phyloP scores from a whole-genome alignment of 1,284 basidiomycete genomes.

The Puccinia brachypodii region DNA sequence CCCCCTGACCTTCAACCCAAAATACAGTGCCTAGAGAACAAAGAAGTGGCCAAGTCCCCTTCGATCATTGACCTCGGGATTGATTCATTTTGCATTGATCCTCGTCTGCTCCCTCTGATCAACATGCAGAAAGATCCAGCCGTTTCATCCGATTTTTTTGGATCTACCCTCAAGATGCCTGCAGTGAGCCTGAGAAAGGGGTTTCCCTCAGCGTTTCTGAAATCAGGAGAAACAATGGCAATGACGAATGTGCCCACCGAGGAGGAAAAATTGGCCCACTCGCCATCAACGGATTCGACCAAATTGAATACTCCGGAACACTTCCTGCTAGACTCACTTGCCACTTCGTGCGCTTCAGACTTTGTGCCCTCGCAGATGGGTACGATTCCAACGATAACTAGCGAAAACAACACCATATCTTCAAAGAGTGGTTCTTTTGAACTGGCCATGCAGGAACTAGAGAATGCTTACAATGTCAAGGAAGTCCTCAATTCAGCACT shows the following conservation, averaged over 20 bases:
- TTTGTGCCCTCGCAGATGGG: background rate
- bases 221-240: background rate
- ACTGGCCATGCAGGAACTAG: constrained; percentile 10
- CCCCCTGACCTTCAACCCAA: background rate
- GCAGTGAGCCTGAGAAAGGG: background rate
- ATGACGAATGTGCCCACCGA: too few relatives aligned
- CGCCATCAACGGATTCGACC: background rate
- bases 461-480: background rate
- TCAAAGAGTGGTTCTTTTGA: background rate
- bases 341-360: background rate
- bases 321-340: background rate
- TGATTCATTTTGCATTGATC: constrained; percentile 3
- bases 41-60: background rate
- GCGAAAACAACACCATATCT: background rate
- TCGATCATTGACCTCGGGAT: constrained; percentile 2
- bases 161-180: constrained; percentile 12
- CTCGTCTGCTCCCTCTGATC: background rate
- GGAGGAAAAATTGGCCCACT: background rate
- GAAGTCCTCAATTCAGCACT: background rate
- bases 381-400: background rate
- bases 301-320: background rate
- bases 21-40: background rate
- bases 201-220: constrained; percentile 4
- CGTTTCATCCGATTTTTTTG: background rate
- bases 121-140: background rate